A percentile compares a stretch with the other conserved stretches of the same genome.
These are phyloP conservation scores for Aspergillus asperescens DNA, from an alignment of 495 filamentous ascomycete genomes.

Conservation along the genomic window DNA sequence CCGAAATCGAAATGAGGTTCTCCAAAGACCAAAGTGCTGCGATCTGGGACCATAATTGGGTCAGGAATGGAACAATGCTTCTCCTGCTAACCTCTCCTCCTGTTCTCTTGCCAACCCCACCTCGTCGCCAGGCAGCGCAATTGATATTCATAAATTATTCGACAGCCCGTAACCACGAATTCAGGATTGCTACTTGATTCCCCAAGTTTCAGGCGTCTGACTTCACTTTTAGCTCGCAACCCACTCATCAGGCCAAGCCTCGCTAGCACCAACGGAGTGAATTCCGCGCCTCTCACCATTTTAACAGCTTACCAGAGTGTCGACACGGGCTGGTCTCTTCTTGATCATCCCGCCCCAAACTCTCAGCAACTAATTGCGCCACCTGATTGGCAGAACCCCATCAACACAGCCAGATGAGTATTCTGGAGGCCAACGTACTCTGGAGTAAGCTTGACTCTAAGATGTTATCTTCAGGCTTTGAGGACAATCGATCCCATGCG, in stretches of 20 bases:
- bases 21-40: too few relatives aligned
- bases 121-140: neutral
- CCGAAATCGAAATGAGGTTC: neutral
- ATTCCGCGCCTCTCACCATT: neutral
- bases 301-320: neutral
- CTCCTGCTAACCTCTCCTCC: too few relatives aligned
- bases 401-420: neutral
- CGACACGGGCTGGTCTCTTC: neutral
- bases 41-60: too few relatives aligned
- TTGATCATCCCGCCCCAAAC: neutral
- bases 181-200: neutral
- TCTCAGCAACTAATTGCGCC: conserved; percentile 1
- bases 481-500: neutral
- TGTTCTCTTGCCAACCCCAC: too few relatives aligned
- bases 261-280: neutral
- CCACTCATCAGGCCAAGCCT: neutral
- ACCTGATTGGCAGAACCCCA: neutral
- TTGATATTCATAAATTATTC: neutral
- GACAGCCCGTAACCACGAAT: neutral
- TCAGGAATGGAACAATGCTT: neutral
- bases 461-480: neutral
- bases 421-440: neutral
- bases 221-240: neutral
- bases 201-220: neutral
- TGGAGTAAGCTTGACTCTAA: neutral